Base-by-base conservation (phyloP, 805 yeast genomes). In the Starmerella sirachaensis region DNA sequence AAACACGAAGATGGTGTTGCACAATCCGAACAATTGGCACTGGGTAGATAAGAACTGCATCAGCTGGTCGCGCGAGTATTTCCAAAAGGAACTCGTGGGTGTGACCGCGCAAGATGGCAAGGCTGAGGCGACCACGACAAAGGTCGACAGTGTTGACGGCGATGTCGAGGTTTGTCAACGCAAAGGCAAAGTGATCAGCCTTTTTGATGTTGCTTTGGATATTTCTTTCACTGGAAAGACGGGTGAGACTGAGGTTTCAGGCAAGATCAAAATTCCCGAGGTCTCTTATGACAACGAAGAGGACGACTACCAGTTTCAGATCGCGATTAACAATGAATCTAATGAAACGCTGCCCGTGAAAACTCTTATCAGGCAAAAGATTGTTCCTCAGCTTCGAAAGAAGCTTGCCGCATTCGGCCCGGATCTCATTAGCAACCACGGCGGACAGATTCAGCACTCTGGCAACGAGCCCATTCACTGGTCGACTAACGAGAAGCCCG, bases 11-110 rank as follows among this genome's bases (percentile, higher is more conserved):
- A 88, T 88, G 96, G 96, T 82, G 28, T 86, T 91, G 22, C 79
- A 84, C 62, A 91, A 88, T 69, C 97, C 97, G 27, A 91, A 91
- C 61, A 88, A 88, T 64, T 88, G 98, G 98, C 98, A 91, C 68
- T 91, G 97, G 97, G 96, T 86, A 46, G 96, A 88, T 63, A 88
- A 88, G 61, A 91, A 91, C 66, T 91, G 98, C 63, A 70, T 88
- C 40, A 77, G 73, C 40, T 91, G 98, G 98, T 70, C 95, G 10
- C 74, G 74, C 44, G 67, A 70, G 28, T 88, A 88, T 59, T 82
- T 91, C 58, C 59, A 62, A 21, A 69, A 72, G 32, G 69, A 74
- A 31, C 63, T 85, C 36, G 65, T 66, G 9, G 78, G 78, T 1
- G 46, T 74, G 28, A 45, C 58, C 11, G 72, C 58, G n/a, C 47